phyloP scores from a whole-genome alignment of 169 alveolate species.

The Plasmodium malariae region DNA sequence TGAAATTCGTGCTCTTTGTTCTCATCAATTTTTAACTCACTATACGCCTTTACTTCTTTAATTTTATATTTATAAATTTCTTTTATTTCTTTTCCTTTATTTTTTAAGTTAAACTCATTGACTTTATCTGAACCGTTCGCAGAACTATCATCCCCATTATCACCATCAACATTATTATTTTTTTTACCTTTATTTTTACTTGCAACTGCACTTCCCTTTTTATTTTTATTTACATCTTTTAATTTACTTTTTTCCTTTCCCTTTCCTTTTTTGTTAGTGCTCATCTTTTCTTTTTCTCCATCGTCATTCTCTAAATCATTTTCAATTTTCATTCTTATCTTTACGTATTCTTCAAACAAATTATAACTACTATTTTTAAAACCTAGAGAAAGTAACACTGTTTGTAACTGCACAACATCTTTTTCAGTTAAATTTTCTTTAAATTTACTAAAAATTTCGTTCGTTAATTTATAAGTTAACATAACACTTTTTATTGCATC shows the following conservation, averaged over 20 bases:
- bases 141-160: slow-evolving; percentile 22
- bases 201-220: slow-evolving; percentile 44
- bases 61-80: slow-evolving; percentile 56
- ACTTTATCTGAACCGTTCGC: slow-evolving; percentile 12
- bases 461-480: slow-evolving; percentile 48
- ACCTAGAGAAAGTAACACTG: slow-evolving; percentile 76
- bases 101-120: background rate
- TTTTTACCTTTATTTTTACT: slow-evolving; percentile 68
- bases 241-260: slow-evolving; percentile 35
- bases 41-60: slow-evolving; percentile 15
- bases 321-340: slow-evolving; percentile 73
- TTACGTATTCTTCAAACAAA: slow-evolving; percentile 81
- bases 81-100: background rate
- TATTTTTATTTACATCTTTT: slow-evolving; percentile 60
- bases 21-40: slow-evolving; percentile 76
- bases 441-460: slow-evolving; percentile 72
- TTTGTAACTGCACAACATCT: slow-evolving; percentile 66
- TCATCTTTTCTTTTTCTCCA: slow-evolving; percentile 9
- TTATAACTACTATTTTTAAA: slow-evolving; percentile 82
- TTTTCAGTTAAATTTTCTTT: slow-evolving; percentile 63
- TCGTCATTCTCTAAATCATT: slow-evolving; percentile 24
- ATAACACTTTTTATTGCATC: slow-evolving; percentile 69
- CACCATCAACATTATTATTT: slow-evolving; percentile 51
- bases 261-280: slow-evolving; percentile 31
- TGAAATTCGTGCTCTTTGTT: slow-evolving; percentile 84